Evolutionary conservation across 2,329 filamentous ascomycete genomes (phyloP).

Genomic region (Aspergillus sp.): DNA sequence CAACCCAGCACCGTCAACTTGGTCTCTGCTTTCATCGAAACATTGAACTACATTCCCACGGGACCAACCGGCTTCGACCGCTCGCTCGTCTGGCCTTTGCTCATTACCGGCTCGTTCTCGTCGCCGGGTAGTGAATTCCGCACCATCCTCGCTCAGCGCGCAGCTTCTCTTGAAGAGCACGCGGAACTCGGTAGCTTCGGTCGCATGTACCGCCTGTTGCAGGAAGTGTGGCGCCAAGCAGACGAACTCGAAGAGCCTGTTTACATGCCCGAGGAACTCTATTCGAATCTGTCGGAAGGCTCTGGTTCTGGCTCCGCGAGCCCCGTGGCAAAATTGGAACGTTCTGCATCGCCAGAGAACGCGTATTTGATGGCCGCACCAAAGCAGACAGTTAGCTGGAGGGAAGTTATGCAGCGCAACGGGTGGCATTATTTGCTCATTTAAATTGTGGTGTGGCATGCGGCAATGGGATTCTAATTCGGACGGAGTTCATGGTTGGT

Average conservation of each 20-base stretch:
- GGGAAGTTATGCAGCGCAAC: slow-evolving; percentile 86
- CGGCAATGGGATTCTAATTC: not conserved
- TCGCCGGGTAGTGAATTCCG: slow-evolving; percentile 68
- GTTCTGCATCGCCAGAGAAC: slow-evolving; percentile 1
- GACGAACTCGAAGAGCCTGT: slow-evolving; percentile 47
- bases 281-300: not conserved
- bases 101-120: slow-evolving; percentile 76
- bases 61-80: slow-evolving; percentile 81
- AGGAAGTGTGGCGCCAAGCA: slow-evolving; percentile 72
- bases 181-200: slow-evolving; percentile 78
- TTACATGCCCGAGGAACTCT: slow-evolving; percentile 3
- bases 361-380: slow-evolving; percentile 13
- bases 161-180: slow-evolving; percentile 67
- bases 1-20: slow-evolving; percentile 69
- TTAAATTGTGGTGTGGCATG: slow-evolving; percentile 36
- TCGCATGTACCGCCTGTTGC: slow-evolving; percentile 68
- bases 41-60: slow-evolving; percentile 74
- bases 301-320: slow-evolving; percentile 3
- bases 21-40: slow-evolving; percentile 67
- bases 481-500: not conserved
- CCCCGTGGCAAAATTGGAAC: slow-evolving; percentile 15
- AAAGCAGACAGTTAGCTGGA: slow-evolving; percentile 75
- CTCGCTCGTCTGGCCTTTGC: slow-evolving; percentile 85
- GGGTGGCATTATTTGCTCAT: slow-evolving; percentile 91
- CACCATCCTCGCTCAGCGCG: slow-evolving; percentile 67